Evolutionary conservation across 108 stramenopile genomes (phyloP).

Genomic region (Seminavis robusta): DNA sequence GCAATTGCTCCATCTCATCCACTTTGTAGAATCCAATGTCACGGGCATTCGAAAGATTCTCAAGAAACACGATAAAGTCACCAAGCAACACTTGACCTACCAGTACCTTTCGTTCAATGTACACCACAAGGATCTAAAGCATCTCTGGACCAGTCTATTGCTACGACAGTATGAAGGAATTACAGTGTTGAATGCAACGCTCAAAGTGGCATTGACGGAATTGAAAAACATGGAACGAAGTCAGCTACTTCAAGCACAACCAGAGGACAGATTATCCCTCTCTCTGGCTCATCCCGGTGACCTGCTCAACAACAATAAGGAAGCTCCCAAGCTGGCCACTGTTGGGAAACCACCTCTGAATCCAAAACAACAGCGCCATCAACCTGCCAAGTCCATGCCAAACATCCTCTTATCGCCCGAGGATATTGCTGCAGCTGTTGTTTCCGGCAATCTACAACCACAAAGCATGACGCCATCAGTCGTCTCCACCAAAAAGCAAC

Average conservation of each 20-base stretch:
- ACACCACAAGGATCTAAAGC: too few relatives aligned
- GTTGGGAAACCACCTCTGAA: too few relatives aligned
- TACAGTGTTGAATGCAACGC: slow-evolving; percentile 12
- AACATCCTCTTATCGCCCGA: background rate
- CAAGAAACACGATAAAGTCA: slow-evolving; percentile 89
- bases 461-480: too few relatives aligned
- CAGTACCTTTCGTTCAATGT: too few relatives aligned
- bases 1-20: slow-evolving; percentile 44
- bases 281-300: too few relatives aligned
- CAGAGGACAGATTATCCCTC: too few relatives aligned
- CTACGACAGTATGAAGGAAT: too few relatives aligned
- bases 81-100: slow-evolving; percentile 13
- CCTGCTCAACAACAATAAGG: too few relatives aligned
- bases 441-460: too few relatives aligned
- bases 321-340: too few relatives aligned
- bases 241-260: slow-evolving; percentile 11
- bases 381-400: background rate
- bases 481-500: slow-evolving; percentile 3
- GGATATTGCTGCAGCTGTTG: background rate
- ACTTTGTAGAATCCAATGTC: slow-evolving; percentile 61
- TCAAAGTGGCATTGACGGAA: background rate
- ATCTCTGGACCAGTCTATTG: too few relatives aligned
- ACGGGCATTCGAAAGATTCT: slow-evolving; percentile 74
- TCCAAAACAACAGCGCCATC: slow-evolving; percentile 32
- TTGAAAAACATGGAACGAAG: background rate